Base-by-base conservation (phyloP, 164 flowering plant genomes). In the Macadamia tetraphylla region DNA sequence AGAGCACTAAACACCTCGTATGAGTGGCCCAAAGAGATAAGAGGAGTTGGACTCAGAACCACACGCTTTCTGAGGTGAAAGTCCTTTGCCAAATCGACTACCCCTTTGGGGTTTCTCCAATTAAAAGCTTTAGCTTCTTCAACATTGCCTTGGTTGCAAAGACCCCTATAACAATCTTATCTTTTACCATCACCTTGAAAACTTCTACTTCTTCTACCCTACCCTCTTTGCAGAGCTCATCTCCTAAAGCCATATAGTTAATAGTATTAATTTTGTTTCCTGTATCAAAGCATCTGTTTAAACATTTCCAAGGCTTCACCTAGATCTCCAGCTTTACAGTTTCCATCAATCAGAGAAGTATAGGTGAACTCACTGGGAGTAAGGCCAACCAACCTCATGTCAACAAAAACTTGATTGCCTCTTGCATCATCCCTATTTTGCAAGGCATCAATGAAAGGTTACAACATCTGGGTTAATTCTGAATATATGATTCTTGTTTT, bases 381-480 rank as follows among this genome's bases (percentile, higher is more conserved):
- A 55, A 92, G 81, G 40, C 92, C 96, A 53, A 80, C 70, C 57
- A 84, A 64, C 71, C 83, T 82, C 98, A 92, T 90, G 63, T 88
- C 91, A 40, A 86, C 68, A 62, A 87, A 76, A 87, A 83, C 67
- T 90, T 92, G 46, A 86, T 71, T 14, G 96, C 98, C 70, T 77
- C 78, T 46, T 65, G 80, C 82, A 87, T 74, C 94, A 90, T 85
- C 62, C 88, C 91, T 74, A 86, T 85, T 78, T 92, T 90, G 74
- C 96, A 90, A 69, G 12, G 88, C 86, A 84, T 92, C 96, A 65
- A 92, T 82, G 51, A 90, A 79, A 92, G 59, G 96, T 92, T 52
- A 88, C 87, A 68, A 84, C 92, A 84, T 88, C 87, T 15, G 96
- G 92, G 65, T 83, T 84, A 78, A 92, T n/a, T n/a, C n/a, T 23